Evolutionary conservation across 306 rosid species (phyloP).

Genomic region (Cicer pinnatifidum): DNA sequence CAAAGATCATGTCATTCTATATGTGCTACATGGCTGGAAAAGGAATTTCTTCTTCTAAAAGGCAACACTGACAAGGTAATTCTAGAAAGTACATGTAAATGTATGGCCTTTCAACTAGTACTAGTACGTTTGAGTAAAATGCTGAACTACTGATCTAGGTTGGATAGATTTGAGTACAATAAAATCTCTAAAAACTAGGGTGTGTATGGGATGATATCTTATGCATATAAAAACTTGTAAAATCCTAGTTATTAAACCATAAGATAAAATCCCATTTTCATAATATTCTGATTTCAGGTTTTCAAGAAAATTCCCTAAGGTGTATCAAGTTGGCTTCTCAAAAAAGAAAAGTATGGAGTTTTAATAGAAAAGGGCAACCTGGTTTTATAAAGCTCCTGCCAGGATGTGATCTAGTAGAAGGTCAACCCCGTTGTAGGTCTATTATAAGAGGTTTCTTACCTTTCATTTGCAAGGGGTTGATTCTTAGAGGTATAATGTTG

Average conservation of each 20-base stretch:
- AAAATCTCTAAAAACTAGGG: conserved; percentile 16
- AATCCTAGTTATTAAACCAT: neutral
- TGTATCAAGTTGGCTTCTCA: conserved; percentile 5
- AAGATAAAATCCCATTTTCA: conserved; percentile 26
- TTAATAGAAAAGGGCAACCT: neutral
- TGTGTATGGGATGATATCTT: conserved; percentile 28
- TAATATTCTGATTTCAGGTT: conserved; percentile 33
- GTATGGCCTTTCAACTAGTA: conserved; percentile 16
- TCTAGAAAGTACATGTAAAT: conserved; percentile 38
- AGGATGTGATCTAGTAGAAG: neutral
- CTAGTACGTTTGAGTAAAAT: conserved; percentile 37
- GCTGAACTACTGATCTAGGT: conserved; percentile 21
- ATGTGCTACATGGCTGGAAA: conserved; percentile 78
- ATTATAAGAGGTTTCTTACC: neutral
- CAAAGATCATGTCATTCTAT: conserved; percentile 62
- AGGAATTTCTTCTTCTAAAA: conserved; percentile 61
- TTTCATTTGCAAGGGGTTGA: conserved; percentile 10
- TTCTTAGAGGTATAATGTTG: conserved; percentile 4
- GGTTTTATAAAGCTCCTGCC: neutral
- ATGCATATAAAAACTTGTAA: conserved; percentile 9
- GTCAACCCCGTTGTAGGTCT: conserved; percentile 3
- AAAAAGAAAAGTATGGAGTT: neutral
- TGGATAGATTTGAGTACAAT: conserved; percentile 23
- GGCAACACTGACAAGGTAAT: conserved; percentile 59
- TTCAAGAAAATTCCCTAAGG: conserved; percentile 26